Evolutionary conservation across 805 yeast species (phyloP), one percentile per base, ranked within the genome.

Genomic region (Ogataea glucozyma): DNA sequence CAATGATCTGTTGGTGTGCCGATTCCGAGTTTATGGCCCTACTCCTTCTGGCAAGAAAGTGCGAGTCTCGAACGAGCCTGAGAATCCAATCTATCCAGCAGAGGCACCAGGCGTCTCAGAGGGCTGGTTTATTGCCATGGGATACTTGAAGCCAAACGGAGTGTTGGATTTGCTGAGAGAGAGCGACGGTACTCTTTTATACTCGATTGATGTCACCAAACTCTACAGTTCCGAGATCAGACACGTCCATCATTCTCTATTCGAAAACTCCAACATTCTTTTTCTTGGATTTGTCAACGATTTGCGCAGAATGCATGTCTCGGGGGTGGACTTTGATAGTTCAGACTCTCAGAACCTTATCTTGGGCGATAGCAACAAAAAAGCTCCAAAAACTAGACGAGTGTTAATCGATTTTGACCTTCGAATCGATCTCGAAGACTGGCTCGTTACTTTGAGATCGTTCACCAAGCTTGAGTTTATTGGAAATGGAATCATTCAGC

Each of bases 101-200:
- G 41, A 38, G 35, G 46, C 42, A 33, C 38, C 56, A 44, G 20
- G 38, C 4, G 19, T 41, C 32, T 59, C 65, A 17, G 86, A 79
- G 54, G 81, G 81, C 4, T 85, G 91, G 91, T 83, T 83, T 56
- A 73, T 71, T 40, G 78, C 85, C 1, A 82, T 81, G 83, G 89
- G 86, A 0, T 83, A 79, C 13, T 57, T 85, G 31, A 78, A 77
- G 56, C 75, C 84, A 1, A 72, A 80, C 53, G 93, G 93, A 3
- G 56, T 66, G 4, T 63, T 85, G 23, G 79, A 84, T 49, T 61
- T 85, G 36, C 64, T 83, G 13, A 65, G 77, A 26, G 88, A 83
- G 57, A 70, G 70, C 40, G 89, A 84, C 62, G 88, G 89, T 1
- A 67, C 80, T 1, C 53, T 76, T 11, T 56, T 84, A 3, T 82